Evolutionary conservation across 2,329 filamentous ascomycete species (phyloP), one percentile per base, ranked within the genome.

Genomic region (Aspergillus calidoustus): DNA sequence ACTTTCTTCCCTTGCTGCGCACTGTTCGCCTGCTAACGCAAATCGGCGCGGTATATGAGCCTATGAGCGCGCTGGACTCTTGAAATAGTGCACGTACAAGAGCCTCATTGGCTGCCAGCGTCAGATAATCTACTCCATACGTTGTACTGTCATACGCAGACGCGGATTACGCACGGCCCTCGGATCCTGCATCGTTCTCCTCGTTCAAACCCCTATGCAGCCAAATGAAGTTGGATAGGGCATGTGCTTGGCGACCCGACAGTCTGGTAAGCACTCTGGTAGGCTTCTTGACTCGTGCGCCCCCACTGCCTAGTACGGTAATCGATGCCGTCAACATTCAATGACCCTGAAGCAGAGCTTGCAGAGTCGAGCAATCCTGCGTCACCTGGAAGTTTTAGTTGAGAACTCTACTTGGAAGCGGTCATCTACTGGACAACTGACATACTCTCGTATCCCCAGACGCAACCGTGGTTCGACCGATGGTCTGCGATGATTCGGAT

Each of bases 181-280:
- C 6, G 8, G 31, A 22, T 22, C 38, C 13, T 11, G 13, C 25
- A n/a, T 25, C 23, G n/a, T 38, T 43, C 4, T 47, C 38, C 23
- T 44, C 34, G 34, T 38, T 38, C 34, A 38, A 38, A 15, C 34
- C 34, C 34, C 34, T 38, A 38, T 38, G 8, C 5, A 38, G 38
- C 17, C 31, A 41, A 52, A 31, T 57, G 46, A 38, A 46, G 47
- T 52, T 57, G 22, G 17, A 52, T 57, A 52, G 34, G 47, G 55
- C 28, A 57, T 49, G 38, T 19, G 55, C 34, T 19, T 11, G 55
- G 11, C n/a, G 30, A 7, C 17, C 55, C 47, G 25, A 57, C 25
- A 9, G 25, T 13, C 25, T 22, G 49, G 55, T 57, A 57, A 57
- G 54, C 54, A 51, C 34, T 19, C 43, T 51, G 50, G 31, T 44